Evolutionary conservation across 257 asterid genomes (phyloP).

Genomic region (Solanum bulbocastanum): DNA sequence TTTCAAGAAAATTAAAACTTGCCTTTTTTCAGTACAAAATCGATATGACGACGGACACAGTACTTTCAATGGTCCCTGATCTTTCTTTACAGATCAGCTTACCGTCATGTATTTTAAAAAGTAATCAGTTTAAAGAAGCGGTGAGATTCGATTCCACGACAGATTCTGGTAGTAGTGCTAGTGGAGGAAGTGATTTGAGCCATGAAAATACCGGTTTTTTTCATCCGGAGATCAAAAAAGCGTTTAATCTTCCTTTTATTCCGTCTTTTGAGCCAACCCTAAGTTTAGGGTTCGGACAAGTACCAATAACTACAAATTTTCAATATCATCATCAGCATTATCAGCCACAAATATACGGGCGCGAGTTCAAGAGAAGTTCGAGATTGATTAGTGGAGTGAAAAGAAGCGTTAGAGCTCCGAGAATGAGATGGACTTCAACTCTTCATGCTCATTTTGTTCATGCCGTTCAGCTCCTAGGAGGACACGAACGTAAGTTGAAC

Average conservation of each 20-base stretch:
- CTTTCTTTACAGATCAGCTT: slow-evolving; percentile 73
- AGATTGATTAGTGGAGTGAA: slow-evolving; percentile 24
- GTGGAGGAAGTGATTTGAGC: slow-evolving; percentile 54
- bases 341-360: slow-evolving; percentile 35
- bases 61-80: slow-evolving; percentile 36
- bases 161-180: slow-evolving; percentile 47
- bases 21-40: slow-evolving; percentile 13
- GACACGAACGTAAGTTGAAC: slow-evolving; percentile 60
- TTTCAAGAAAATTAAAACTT: slow-evolving; percentile 15
- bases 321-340: slow-evolving; percentile 10
- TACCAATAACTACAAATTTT: slow-evolving; percentile 2
- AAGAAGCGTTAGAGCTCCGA: slow-evolving; percentile 61
- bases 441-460: slow-evolving; percentile 87
- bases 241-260: not conserved
- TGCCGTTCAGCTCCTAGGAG: slow-evolving; percentile 85
- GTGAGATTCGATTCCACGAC: slow-evolving; percentile 16
- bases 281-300: slow-evolving; percentile 32
- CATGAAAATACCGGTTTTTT: slow-evolving; percentile 29
- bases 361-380: slow-evolving; percentile 43
- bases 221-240: not conserved
- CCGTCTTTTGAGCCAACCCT: slow-evolving; percentile 20
- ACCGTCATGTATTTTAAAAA: slow-evolving; percentile 12
- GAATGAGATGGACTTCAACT: slow-evolving; percentile 91
- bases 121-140: not conserved
- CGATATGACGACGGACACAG: slow-evolving; percentile 13